Base-by-base conservation (phyloP, 768 basidiomycete genomes). In the Kwoniella sp. region DNA sequence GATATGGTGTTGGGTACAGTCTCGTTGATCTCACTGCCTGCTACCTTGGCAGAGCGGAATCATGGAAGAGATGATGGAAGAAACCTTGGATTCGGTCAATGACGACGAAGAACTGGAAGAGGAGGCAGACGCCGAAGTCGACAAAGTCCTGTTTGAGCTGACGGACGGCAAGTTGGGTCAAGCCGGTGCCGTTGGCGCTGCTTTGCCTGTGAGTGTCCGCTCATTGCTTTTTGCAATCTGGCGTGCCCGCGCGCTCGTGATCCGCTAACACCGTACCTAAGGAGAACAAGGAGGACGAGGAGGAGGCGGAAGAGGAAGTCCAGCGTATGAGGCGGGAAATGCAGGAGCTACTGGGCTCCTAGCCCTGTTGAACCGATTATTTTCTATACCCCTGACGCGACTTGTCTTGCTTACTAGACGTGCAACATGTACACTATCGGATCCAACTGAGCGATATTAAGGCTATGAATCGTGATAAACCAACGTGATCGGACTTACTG, bases 31-130 rank as follows among this genome's bases (percentile, higher is more conserved):
- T 19, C 14, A n/a, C 25, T n/a, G 1, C 19, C 37, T 38, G 25
- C 1, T 27, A 22, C 40, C 51, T 17, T 51, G 12, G 0, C 60
- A 96, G 92, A 90, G 91, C 28, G 95, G 95, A 2, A 88, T 99
- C 57, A 84, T 98, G 83, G 88, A 90, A 63, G 95, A 99, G 73
- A 98, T 98, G 95, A 76, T 99, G 46, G 90, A 91, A 55, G 92
- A 95, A 63, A 88, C 84, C 37, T 77, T 99, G 22, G 86, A 90
- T 40, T 53, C 61, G 9, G 79, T 90, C 74, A 89, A 92, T 3
- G 90, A 93, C 41, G 92, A 95, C 37, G 91, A 93, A 58, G 93
- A 92, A 62, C 74, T 98, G 26, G 88, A 90, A 65, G 91, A 92
- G 61, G 95, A 99, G 75, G 95, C 95, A 3, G 91, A 96, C 64